Evolutionary conservation across 306 rosid species (phyloP), one percentile per base, ranked within the genome.

Genomic region (Quercus rubra): DNA sequence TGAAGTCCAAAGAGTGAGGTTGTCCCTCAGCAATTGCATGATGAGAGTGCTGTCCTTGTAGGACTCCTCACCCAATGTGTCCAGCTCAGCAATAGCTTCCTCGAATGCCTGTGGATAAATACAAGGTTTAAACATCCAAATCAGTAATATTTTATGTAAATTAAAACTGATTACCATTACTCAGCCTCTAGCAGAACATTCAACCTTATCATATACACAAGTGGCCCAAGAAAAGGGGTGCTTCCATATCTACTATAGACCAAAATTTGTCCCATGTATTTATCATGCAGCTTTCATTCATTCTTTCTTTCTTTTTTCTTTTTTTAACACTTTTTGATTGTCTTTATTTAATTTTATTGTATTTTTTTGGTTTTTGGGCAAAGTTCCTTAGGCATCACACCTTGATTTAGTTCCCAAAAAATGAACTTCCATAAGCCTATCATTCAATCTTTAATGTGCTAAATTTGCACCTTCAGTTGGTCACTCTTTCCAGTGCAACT

Each of bases 1-100:
- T 74, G 97, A 89, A 75, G 97, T 91, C 97, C 97, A 91, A 71
- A 91, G 97, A 43, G 97, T 91, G 74, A 91, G 93, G 84, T 91
- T 91, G 88, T 91, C 97, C 87, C 97, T 85, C 59, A 91, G 68
- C 77, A 91, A 93, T 81, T 91, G 97, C 97, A 91, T 91, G 57
- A 91, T 91, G 58, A 91, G 93, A 19, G 97, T 91, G 92, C 97
- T 91, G 85, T 91, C 97, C 77, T 91, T 91, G 90, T 91, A 91
- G 25, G 93, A 91, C 80, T 91, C 97, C 88, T 91, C 97, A 56
- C 97, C 97, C 83, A 91, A 79, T 18, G 93, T 91, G 80, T 91
- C 97, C 83, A 91, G 90, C 84, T 91, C 97, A 86, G 93, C 97
- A 86, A 91, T 89, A 41, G 97, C 97, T 80, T 91, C 97, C 81